phyloP scores from a whole-genome alignment of 805 yeast genomes.

The Ogataea zsoltii region DNA sequence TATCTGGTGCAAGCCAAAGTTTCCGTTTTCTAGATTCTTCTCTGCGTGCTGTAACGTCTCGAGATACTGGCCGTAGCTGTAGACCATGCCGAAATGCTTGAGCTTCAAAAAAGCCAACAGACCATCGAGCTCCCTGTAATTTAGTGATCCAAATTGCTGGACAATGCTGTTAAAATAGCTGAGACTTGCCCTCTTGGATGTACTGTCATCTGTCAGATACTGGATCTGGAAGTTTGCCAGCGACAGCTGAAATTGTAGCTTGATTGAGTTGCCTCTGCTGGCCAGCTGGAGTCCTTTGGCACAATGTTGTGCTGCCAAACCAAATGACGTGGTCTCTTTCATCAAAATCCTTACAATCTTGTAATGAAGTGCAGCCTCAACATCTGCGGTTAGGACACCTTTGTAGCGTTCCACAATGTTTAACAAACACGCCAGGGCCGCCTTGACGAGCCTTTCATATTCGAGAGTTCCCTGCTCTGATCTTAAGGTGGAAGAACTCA shows the following conservation, averaged over 20 bases:
- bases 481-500: constrained; percentile 12
- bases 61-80: constrained; percentile 30
- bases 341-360: constrained; percentile 40
- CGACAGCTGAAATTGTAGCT: constrained; percentile 34
- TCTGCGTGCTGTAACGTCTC: constrained; percentile 19
- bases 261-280: constrained; percentile 26
- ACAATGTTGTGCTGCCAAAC: constrained; percentile 42
- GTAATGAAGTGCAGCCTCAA: constrained; percentile 37
- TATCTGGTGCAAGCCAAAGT: constrained; percentile 24
- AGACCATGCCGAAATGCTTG: constrained; percentile 31
- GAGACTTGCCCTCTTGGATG: constrained; percentile 26
- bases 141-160: constrained; percentile 19
- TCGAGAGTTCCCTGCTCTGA: constrained; percentile 23
- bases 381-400: constrained; percentile 30
- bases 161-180: constrained; percentile 34
- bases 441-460: constrained; percentile 36
- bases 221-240: constrained; percentile 40
- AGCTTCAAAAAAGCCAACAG: constrained; percentile 36
- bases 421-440: constrained; percentile 40
- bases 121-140: constrained; percentile 22
- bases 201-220: constrained; percentile 25
- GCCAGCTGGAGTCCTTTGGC: constrained; percentile 30
- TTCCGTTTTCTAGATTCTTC: constrained; percentile 6
- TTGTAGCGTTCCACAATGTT: constrained; percentile 35
- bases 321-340: constrained; percentile 42